Percentiles rank a stretch among this genome's conserved stretches.
Conservation (phyloP, 2,329 filamentous ascomycete genomes). For the Diaporthe citrichinensis region DNA sequence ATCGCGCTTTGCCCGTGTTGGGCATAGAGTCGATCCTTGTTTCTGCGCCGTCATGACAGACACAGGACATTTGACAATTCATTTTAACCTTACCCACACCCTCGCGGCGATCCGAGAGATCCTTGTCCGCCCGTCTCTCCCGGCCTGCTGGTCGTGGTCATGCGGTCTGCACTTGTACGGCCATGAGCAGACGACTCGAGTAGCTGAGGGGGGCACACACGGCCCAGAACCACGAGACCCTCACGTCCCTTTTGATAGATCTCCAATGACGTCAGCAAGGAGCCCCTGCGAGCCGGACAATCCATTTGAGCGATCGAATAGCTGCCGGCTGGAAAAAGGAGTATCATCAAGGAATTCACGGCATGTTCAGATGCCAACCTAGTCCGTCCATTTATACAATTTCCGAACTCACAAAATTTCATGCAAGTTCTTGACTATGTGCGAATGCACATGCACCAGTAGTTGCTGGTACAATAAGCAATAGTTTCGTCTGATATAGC, state of each 20-base stretch:
- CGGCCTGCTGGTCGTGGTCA: conserved; percentile 3
- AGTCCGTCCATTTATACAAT: background rate
- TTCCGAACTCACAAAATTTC: background rate
- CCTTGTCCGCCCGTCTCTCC: background rate
- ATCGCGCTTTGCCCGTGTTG: conserved; percentile 25
- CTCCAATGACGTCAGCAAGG: conserved; percentile 25
- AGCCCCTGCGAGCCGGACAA: background rate
- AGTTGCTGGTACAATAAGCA: background rate
- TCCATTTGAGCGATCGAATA: background rate
- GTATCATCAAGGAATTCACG: background rate
- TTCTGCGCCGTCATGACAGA: conserved; percentile 3
- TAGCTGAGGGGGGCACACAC: background rate
- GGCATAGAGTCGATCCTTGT: conserved; percentile 27
- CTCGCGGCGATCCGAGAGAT: background rate
- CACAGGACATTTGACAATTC: background rate
- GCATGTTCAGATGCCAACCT: background rate
- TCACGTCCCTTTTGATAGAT: background rate
- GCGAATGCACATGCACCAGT: background rate
- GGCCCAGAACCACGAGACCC: background rate
- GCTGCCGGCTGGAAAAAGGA: background rate
- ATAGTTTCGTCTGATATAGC: background rate
- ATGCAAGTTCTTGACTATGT: background rate
- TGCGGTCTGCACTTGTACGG: background rate
- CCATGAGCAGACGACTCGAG: conserved; percentile 2
- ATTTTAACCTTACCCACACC: background rate